Base-by-base conservation (phyloP, 148 eudicot species). In the Diospyros lotus region DNA sequence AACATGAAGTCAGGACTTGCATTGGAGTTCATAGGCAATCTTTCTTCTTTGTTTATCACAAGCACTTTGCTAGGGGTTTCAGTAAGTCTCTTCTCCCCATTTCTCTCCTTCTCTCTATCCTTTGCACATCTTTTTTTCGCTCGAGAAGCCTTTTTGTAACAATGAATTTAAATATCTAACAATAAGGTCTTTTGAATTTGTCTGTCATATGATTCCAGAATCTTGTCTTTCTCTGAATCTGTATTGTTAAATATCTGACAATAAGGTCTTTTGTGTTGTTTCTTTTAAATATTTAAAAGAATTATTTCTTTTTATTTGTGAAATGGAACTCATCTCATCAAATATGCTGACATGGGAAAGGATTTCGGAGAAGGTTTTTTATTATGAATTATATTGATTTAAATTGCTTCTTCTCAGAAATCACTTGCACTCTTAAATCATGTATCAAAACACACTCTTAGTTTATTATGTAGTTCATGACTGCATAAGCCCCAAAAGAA, bases 1-100 rank as follows among this genome's bases (percentile, higher is more conserved):
- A 76, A 76, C 9, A 73, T 82, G 48, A 77, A 76, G 66, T 72
- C 87, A 28, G 59, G 64, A 65, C 77, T 80, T 72, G 81, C 80
- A 58, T 62, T 80, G 59, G 69, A 81, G 69, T 90, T 92, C 73
- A 39, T 79, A 4, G 89, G 93, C 50, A 85, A 83, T 51, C 86
- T 92, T 78, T 69, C 82, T 43, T 76, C 78, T 51, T 79, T 92
- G 45, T 92, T 92, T 70, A 58, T 84, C 48, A 58, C 88, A 12
- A 92, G 97, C 83, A 90, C 97, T 53, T 76, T 87, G 69, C 87
- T 92, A 3, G 97, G 97, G 44, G 83, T 88, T 54, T 41, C 62
- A 17, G 94, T 90, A 83, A 88, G 89, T 78, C 56, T 13, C 52
- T 59, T 69, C 70, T 62, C 48, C 12, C 43, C 69, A 54, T 55